These are phyloP conservation scores for Aureobasidium sp. DNA, from an alignment of 2,329 filamentous ascomycete genomes.

Conservation along the genomic window DNA sequence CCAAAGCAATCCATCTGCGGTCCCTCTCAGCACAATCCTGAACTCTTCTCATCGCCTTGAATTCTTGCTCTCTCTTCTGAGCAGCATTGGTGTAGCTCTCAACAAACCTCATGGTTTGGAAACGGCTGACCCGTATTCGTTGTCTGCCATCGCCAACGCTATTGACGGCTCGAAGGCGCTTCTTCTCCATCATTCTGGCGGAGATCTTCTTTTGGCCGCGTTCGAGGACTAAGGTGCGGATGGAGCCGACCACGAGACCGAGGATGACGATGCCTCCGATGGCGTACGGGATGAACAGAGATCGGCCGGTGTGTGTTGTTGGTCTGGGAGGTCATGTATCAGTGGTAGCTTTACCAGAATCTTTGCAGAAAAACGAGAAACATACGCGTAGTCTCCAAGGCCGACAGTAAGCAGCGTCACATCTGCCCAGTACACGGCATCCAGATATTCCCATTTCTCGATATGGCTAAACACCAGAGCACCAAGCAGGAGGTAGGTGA, in stretches of 20 bases:
- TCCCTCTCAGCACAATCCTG: slow-evolving; percentile 33
- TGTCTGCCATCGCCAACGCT: slow-evolving; percentile 30
- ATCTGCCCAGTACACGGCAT: slow-evolving; percentile 48
- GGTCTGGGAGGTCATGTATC: slow-evolving; percentile 23
- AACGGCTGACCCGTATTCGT: slow-evolving; percentile 35
- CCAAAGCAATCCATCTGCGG: slow-evolving; percentile 34
- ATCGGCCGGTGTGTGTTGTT: slow-evolving; percentile 40
- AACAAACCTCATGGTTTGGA: slow-evolving; percentile 33
- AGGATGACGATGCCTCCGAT: slow-evolving; percentile 47
- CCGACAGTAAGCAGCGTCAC: slow-evolving; percentile 49
- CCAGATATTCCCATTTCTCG: slow-evolving; percentile 45
- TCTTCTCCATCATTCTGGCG: slow-evolving; percentile 41
- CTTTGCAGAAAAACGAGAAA: neutral
- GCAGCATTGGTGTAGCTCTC: slow-evolving; percentile 30
- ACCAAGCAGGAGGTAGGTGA: slow-evolving; percentile 40
- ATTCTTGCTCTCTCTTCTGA: slow-evolving; percentile 40
- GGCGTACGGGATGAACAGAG: slow-evolving; percentile 46
- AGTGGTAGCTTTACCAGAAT: neutral
- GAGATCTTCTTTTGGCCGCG: slow-evolving; percentile 43
- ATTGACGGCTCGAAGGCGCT: slow-evolving; percentile 34
- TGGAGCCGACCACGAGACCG: slow-evolving; percentile 47
- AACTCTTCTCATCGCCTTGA: slow-evolving; percentile 39
- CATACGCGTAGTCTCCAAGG: slow-evolving; percentile 38
- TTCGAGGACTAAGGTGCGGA: slow-evolving; percentile 42
- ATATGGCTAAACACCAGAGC: slow-evolving; percentile 39